phyloP scores from a whole-genome alignment of 208 protist species.

The Naegleria fowleri region DNA sequence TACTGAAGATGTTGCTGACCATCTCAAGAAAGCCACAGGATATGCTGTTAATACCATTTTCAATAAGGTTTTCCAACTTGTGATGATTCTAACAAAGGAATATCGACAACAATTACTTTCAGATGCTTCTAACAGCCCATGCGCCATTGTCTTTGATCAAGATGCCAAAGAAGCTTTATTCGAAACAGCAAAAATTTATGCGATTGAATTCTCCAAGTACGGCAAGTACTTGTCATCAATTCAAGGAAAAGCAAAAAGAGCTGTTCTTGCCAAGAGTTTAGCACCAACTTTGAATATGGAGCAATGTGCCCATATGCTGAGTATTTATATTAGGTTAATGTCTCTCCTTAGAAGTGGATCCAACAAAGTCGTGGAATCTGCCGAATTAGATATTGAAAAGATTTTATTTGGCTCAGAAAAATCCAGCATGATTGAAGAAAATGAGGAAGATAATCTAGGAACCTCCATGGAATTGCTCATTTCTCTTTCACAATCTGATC shows the following conservation, averaged over 20 bases:
- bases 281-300: not conserved
- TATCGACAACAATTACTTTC: not conserved
- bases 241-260: not conserved
- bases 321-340: not conserved
- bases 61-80: not conserved
- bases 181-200: not conserved
- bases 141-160: not conserved
- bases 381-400: not conserved
- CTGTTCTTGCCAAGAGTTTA: not conserved
- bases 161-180: not conserved
- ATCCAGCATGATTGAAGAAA: no score
- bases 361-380: not conserved
- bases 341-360: not conserved
- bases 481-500: not conserved
- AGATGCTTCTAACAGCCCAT: not conserved
- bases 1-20: not conserved
- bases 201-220: not conserved
- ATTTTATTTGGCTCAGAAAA: not conserved
- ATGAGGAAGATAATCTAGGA: not conserved
- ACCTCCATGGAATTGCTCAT: not conserved
- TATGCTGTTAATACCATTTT: not conserved
- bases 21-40: not conserved
- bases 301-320: not conserved
- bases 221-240: not conserved
- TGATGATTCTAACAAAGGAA: not conserved